Evolutionary conservation across 2,329 filamentous ascomycete species (phyloP).

Genomic region (Eurotiales sp.): DNA sequence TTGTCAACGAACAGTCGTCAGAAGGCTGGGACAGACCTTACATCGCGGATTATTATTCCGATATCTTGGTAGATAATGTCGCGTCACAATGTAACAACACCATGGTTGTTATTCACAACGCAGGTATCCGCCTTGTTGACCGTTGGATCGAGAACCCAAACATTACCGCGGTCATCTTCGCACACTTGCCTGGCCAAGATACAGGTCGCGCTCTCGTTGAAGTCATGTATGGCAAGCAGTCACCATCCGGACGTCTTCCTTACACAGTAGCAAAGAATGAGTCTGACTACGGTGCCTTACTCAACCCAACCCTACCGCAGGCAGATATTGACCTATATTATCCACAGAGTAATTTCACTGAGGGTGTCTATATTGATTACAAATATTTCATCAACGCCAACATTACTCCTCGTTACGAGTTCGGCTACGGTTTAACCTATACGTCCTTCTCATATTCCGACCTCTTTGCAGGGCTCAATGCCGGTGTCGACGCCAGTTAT

Average conservation of each 20-base stretch:
- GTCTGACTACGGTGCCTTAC: constrained; percentile 39
- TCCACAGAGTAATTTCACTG: constrained; percentile 51
- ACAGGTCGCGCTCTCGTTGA: constrained; percentile 2
- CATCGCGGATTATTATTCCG: not conserved
- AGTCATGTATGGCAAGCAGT: not conserved
- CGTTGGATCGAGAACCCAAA: not conserved
- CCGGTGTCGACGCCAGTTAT: too few species aligned
- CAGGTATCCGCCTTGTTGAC: constrained; percentile 3
- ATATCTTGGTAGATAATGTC: not conserved
- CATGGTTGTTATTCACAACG: constrained; percentile 5
- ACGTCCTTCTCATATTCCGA: constrained; percentile 57
- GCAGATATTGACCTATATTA: not conserved
- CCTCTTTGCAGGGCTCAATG: too few species aligned
- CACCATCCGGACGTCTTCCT: constrained; percentile 47
- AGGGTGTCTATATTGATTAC: constrained; percentile 51
- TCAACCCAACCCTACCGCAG: constrained; percentile 24
- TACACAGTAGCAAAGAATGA: constrained; percentile 51
- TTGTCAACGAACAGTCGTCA: not conserved
- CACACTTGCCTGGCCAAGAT: constrained; percentile 10
- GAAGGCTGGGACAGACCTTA: not conserved
- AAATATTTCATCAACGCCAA: constrained; percentile 45
- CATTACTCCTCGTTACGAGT: constrained; percentile 56
- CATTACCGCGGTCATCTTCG: not conserved
- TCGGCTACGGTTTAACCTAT: constrained; percentile 58
- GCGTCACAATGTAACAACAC: too few species aligned